These are phyloP conservation scores for Rhodomyrtus psidioides DNA, from an alignment of 441 rosid genomes.

Conservation along the genomic window DNA sequence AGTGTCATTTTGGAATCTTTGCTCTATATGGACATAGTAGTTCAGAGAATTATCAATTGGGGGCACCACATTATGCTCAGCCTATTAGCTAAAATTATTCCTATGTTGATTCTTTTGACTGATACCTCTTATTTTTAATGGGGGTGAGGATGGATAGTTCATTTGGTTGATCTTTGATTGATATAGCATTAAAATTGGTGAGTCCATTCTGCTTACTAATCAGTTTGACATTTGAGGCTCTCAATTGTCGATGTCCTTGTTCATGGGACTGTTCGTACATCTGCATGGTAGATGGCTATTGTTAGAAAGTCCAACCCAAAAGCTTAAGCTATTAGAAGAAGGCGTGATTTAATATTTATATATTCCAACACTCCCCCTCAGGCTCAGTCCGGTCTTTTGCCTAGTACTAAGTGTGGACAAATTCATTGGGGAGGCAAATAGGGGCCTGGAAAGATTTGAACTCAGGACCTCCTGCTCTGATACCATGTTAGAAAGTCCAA, in stretches of 20 bases:
- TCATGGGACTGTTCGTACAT: not conserved
- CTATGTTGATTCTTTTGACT: not conserved
- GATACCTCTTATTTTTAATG: not conserved
- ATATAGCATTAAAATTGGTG: not conserved
- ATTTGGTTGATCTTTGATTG: not conserved
- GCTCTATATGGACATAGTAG: not conserved
- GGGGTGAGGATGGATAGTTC: not conserved
- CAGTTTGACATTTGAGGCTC: not conserved
- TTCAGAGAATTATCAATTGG: not conserved
- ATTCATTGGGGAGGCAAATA: no score
- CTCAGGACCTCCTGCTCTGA: no score
- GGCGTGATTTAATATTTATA: no score
- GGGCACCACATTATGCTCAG: not conserved
- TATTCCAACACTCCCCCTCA: no score
- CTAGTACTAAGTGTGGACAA: no score
- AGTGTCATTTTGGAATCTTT: not conserved
- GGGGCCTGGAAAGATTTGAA: no score
- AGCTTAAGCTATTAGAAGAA: no score
- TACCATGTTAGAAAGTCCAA: no score
- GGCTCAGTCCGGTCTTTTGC: no score
- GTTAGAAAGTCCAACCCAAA: no score
- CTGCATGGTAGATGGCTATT: not conserved
- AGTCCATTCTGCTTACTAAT: not conserved
- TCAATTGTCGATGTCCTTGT: not conserved
- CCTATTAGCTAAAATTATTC: not conserved